Conservation (phyloP, 345 rosid genomes). For the Adansonia digitata region DNA sequence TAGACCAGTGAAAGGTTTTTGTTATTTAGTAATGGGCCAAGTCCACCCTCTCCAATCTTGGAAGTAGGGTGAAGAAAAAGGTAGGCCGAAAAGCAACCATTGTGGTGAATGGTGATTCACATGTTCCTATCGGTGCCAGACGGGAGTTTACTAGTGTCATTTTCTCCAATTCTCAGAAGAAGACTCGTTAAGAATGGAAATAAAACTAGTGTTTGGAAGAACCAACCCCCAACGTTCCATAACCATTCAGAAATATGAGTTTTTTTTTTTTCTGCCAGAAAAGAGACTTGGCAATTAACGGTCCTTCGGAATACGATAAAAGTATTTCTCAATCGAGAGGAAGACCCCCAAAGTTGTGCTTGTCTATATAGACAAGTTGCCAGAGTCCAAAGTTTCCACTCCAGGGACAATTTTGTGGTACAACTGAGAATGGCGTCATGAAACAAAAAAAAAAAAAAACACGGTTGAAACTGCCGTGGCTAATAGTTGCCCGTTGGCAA, state of each 20-base stretch:
- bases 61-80: background rate
- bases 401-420: background rate
- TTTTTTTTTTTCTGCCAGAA: background rate
- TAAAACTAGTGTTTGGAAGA: too few relatives aligned
- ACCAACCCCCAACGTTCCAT: too few relatives aligned
- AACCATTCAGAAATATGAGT: background rate
- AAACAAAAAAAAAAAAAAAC: background rate
- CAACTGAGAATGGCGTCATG: background rate
- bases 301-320: background rate
- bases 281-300: background rate
- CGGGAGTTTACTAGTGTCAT: background rate
- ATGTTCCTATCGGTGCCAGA: constrained; percentile 1
- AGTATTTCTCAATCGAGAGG: background rate
- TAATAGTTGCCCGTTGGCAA: background rate
- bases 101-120: constrained; percentile 8
- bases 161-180: background rate
- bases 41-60: background rate
- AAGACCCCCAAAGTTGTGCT: background rate
- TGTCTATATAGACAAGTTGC: background rate
- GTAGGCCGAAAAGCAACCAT: background rate
- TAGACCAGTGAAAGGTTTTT: too few relatives aligned
- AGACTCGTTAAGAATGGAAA: background rate
- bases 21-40: background rate
- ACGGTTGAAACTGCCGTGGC: background rate
- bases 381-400: background rate